Percentiles rank a stretch among this genome's conserved stretches.
phyloP scores from a whole-genome alignment of 163 green algal species.

The Chlamydomonas reinhardtii region DNA sequence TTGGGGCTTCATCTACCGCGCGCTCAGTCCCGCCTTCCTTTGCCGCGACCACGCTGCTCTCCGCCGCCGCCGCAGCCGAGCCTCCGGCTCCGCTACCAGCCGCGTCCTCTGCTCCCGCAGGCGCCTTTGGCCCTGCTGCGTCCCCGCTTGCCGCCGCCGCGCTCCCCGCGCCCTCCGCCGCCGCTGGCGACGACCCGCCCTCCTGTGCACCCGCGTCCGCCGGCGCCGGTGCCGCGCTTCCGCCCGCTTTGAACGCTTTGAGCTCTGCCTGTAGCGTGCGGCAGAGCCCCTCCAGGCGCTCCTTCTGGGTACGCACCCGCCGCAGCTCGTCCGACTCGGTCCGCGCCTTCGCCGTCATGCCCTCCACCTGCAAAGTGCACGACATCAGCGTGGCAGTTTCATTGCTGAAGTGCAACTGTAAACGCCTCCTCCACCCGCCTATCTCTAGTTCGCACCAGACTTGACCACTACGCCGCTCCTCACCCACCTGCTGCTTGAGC shows the following conservation, averaged over 20 bases:
- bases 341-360: slow-evolving; percentile 15
- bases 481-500: slow-evolving; percentile 55
- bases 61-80: not conserved
- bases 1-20: too few relatives aligned
- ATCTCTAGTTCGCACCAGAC: too few relatives aligned
- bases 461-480: too few relatives aligned
- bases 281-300: slow-evolving; percentile 53
- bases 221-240: too few relatives aligned
- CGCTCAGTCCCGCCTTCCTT: not conserved
- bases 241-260: slow-evolving; percentile 19
- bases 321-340: slow-evolving; percentile 46
- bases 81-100: too few relatives aligned
- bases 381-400: too few relatives aligned
- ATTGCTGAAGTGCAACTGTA: too few relatives aligned
- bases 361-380: slow-evolving; percentile 35
- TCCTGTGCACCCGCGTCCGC: too few relatives aligned
- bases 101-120: not conserved
- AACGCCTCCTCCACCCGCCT: too few relatives aligned
- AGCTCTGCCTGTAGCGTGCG: slow-evolving; percentile 46
- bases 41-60: not conserved
- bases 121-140: not conserved
- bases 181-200: not conserved
- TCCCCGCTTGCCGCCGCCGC: not conserved
- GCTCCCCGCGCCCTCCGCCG: not conserved
- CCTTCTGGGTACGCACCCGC: slow-evolving; percentile 41